phyloP scores from a whole-genome alignment of 208 protist species.

The Acanthamoeba sp. region DNA sequence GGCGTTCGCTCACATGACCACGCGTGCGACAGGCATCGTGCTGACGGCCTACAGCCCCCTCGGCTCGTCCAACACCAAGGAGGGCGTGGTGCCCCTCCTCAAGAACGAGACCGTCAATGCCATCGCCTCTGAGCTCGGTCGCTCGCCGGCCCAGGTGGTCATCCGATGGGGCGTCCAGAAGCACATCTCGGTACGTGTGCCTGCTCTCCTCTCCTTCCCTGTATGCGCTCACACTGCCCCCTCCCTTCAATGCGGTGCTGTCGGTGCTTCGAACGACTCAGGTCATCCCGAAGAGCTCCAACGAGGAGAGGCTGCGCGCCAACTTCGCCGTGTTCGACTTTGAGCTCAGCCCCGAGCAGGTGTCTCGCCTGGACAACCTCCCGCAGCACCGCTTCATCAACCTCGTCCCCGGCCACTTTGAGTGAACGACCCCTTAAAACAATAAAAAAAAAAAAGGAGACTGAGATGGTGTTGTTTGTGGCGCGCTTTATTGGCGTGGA shows the following conservation, averaged over 20 bases:
- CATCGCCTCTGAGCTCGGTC: slow-evolving; percentile 70
- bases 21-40: slow-evolving; percentile 78
- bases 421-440: not conserved
- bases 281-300: slow-evolving; percentile 92
- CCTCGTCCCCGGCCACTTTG: slow-evolving; percentile 31
- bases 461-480: no score
- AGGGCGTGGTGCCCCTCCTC: slow-evolving; percentile 28
- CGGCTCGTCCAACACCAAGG: not conserved
- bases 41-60: slow-evolving; percentile 87
- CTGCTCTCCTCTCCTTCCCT: not conserved
- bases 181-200: not conserved
- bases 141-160: slow-evolving; percentile 70
- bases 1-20: not conserved
- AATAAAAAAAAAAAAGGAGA: no score
- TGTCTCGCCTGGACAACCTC: slow-evolving; percentile 85
- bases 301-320: slow-evolving; percentile 91
- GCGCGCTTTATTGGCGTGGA: no score
- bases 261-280: not conserved
- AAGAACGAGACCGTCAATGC: slow-evolving; percentile 69
- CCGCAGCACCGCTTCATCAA: not conserved
- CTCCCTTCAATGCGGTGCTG: no score
- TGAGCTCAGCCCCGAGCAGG: slow-evolving; percentile 89
- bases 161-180: slow-evolving; percentile 79
- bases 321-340: slow-evolving; percentile 94
- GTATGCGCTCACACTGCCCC: not conserved